phyloP scores from a whole-genome alignment of 805 yeast species.

The Starmerella geochares region DNA sequence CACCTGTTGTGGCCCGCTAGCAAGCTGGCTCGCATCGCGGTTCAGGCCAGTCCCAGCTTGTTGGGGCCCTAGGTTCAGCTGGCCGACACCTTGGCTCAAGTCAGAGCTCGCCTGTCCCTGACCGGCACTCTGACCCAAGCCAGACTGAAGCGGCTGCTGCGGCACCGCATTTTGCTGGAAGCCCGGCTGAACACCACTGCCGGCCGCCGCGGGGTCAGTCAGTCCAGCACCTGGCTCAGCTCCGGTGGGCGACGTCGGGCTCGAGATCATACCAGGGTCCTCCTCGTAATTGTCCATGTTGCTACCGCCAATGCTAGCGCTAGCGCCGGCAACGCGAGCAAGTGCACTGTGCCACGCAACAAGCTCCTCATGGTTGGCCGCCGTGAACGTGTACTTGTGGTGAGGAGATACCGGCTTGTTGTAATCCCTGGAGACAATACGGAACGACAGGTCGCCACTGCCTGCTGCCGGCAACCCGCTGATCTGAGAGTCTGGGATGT shows the following conservation, averaged over 20 bases:
- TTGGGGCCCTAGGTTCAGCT: neutral
- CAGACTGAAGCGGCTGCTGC: no score
- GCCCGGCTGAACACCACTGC: neutral
- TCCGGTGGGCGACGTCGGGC: neutral
- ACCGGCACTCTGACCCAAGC: neutral
- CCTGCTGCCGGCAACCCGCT: slow-evolving; percentile 31
- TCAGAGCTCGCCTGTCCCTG: neutral
- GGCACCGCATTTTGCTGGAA: neutral
- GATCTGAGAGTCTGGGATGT: slow-evolving; percentile 40
- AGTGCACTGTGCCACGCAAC: slow-evolving; percentile 39
- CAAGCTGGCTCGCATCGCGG: neutral
- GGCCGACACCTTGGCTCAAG: neutral
- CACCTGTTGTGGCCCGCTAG: neutral
- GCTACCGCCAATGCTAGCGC: neutral
- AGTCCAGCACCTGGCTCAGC: neutral
- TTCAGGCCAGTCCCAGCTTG: no score
- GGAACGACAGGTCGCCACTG: slow-evolving; percentile 35
- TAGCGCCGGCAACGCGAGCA: slow-evolving; percentile 24
- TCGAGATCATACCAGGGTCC: neutral
- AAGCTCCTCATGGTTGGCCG: slow-evolving; percentile 39
- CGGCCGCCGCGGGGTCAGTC: neutral
- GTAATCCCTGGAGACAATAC: slow-evolving; percentile 38
- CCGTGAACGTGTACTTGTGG: slow-evolving; percentile 36
- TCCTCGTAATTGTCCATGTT: neutral
- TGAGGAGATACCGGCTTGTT: slow-evolving; percentile 28